These are phyloP conservation scores for Obelidium mucronatum DNA, from an alignment of 192 early-diverging fungal genomes.

Conservation along the genomic window DNA sequence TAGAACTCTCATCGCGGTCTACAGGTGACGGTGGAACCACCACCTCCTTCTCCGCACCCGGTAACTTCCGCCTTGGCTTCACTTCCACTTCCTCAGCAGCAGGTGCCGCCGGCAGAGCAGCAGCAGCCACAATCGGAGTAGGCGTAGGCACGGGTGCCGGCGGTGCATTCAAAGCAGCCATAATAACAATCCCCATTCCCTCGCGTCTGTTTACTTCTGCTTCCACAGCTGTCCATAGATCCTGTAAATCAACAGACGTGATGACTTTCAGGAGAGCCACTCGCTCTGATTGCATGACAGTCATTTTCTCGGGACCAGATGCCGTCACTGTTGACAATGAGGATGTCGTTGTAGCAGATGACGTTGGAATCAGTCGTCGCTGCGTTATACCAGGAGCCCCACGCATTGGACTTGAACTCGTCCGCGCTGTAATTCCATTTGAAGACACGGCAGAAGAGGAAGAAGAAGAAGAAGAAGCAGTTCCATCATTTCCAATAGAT, in stretches of 20 bases:
- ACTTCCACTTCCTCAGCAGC: not conserved
- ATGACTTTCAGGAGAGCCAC: conserved; percentile 13
- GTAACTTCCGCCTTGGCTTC: not conserved
- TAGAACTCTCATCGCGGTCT: not conserved
- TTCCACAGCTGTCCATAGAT: conserved; percentile 33
- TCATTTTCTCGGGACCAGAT: not conserved
- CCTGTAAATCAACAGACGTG: conserved; percentile 21
- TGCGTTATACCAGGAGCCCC: conserved; percentile 3
- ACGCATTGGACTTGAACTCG: conserved; percentile 8
- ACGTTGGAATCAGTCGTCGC: conserved; percentile 5
- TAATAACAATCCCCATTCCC: not conserved
- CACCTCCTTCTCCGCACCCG: not conserved
- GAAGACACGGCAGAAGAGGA: no score
- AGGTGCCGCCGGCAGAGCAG: not conserved
- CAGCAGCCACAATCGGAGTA: conserved; percentile 2
- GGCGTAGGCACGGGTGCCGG: not conserved
- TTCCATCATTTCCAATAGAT: not conserved
- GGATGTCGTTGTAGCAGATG: not conserved
- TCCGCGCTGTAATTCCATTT: not conserved
- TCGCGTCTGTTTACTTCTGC: conserved; percentile 28
- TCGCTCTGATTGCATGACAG: conserved; percentile 11
- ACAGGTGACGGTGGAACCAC: not conserved
- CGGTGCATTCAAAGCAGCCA: not conserved
- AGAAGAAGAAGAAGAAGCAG: not conserved
- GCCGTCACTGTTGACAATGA: not conserved